Conservation (phyloP, 2,329 filamentous ascomycete genomes). For the Ophiostoma montium region DNA sequence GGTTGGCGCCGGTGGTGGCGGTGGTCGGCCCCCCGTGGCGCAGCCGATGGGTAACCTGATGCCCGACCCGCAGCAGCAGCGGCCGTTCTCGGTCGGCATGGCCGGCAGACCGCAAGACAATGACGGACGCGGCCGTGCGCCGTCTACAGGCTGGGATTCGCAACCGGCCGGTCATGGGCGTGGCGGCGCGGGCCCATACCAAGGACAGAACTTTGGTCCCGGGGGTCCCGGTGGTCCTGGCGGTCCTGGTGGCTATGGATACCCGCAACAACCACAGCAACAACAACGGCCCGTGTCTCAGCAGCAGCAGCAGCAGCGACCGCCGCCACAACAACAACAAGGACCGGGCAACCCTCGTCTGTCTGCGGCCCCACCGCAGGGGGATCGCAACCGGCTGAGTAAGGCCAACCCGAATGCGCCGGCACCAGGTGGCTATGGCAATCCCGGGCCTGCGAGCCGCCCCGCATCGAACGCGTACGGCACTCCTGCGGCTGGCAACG, state of each 20-base stretch:
- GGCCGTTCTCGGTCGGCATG: constrained; percentile 21
- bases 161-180: constrained; percentile 24
- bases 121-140: constrained; percentile 27
- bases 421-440: background rate
- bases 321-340: constrained; percentile 5
- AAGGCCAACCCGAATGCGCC: constrained; percentile 19
- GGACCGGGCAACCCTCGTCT: constrained; percentile 11
- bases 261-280: constrained; percentile 10
- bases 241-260: constrained; percentile 12
- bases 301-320: constrained; percentile 7
- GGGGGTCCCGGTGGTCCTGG: background rate
- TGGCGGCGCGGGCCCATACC: constrained; percentile 23
- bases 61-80: constrained; percentile 10
- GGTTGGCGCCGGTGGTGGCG: background rate
- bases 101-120: constrained; percentile 18
- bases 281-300: no score
- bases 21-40: constrained; percentile 24
- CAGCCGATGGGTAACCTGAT: constrained; percentile 32
- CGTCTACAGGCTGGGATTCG: constrained; percentile 31
- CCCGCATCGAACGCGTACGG: constrained; percentile 18
- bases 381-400: constrained; percentile 23
- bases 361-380: background rate
- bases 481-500: background rate
- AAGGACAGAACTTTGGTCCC: constrained; percentile 9
- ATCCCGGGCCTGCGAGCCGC: constrained; percentile 14